Conservation (phyloP, 352 stramenopile species). For the Chrysophaeum taylorii region DNA sequence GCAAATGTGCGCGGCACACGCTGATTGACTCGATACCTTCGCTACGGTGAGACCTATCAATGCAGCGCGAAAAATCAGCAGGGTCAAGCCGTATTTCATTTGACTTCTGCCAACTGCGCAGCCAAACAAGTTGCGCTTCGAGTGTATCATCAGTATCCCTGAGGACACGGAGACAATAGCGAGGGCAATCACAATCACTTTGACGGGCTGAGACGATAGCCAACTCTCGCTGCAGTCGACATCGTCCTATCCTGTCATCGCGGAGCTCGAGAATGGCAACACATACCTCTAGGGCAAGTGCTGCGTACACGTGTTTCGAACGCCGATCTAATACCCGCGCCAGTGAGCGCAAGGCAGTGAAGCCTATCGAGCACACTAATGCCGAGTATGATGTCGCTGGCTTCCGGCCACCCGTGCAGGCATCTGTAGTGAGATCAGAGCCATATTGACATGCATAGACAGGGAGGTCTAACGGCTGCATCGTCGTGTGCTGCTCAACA, state of each 20-base stretch:
- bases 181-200: background rate
- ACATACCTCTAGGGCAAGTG: background rate
- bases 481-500: background rate
- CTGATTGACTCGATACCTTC: too few species aligned
- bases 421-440: background rate
- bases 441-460: background rate
- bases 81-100: too few species aligned
- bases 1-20: too few species aligned
- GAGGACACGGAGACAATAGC: too few species aligned
- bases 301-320: background rate
- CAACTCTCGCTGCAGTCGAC: background rate
- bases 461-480: background rate
- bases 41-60: too few species aligned
- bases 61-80: too few species aligned
- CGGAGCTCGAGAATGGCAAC: background rate
- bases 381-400: background rate
- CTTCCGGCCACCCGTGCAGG: background rate
- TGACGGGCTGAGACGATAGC: background rate
- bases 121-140: too few species aligned
- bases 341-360: background rate
- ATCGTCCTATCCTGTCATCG: background rate
- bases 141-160: too few species aligned
- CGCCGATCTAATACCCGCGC: background rate
- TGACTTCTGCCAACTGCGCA: too few species aligned
- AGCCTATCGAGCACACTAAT: background rate